A percentile compares a stretch with the other conserved stretches of the same genome.
Conservation (phyloP, 768 basidiomycete genomes). For the Peribolospora kevripleyi region DNA sequence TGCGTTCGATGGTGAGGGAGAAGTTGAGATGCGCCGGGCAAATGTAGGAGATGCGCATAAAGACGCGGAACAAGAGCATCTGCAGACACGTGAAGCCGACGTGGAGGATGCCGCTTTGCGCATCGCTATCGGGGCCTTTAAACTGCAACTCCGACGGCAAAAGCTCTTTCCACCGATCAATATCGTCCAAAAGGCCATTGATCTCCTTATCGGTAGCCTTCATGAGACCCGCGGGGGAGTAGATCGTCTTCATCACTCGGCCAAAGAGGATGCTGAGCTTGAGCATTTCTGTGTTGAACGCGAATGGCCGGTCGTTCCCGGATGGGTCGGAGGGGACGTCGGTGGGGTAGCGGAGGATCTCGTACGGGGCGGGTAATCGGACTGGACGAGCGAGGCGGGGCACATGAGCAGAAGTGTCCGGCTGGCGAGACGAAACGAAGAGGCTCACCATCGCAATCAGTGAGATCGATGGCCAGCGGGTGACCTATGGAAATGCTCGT, state of each 20-base stretch:
- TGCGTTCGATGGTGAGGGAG: slow-evolving; percentile 11
- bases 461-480: slow-evolving; percentile 85
- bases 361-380: slow-evolving; percentile 68
- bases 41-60: slow-evolving; percentile 88
- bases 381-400: too few species aligned
- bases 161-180: slow-evolving; percentile 40
- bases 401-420: too few species aligned
- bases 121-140: slow-evolving; percentile 35
- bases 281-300: slow-evolving; percentile 70
- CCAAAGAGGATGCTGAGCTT: slow-evolving; percentile 78
- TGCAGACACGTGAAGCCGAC: slow-evolving; percentile 66
- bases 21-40: slow-evolving; percentile 34
- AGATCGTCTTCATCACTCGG: slow-evolving; percentile 73
- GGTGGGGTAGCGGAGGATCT: slow-evolving; percentile 17
- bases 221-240: slow-evolving; percentile 53
- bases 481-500: slow-evolving; percentile 43
- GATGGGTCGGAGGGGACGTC: slow-evolving; percentile 24
- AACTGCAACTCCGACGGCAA: slow-evolving; percentile 60
- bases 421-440: too few species aligned
- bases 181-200: slow-evolving; percentile 21
- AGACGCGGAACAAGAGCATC: slow-evolving; percentile 95
- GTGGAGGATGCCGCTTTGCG: slow-evolving; percentile 48
- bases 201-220: slow-evolving; percentile 63
- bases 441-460: slow-evolving; percentile 60
- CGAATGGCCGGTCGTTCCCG: slow-evolving; percentile 12